These are phyloP conservation scores for Claviceps paspali DNA, from an alignment of 2,329 filamentous ascomycete genomes.

Conservation along the genomic window DNA sequence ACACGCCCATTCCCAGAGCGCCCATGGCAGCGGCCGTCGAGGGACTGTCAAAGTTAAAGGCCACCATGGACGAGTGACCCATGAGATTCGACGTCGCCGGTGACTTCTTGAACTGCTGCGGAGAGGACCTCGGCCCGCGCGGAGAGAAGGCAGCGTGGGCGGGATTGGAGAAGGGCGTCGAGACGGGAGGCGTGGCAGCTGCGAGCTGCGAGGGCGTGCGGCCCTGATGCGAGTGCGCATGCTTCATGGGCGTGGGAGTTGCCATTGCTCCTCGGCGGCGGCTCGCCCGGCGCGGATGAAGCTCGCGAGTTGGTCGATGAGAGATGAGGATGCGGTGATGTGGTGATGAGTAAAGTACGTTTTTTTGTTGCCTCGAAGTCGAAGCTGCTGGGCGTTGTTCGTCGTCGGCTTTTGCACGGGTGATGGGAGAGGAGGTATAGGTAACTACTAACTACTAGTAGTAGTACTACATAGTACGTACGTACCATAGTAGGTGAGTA, in stretches of 20 bases:
- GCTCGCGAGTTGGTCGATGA: no score
- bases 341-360: no score
- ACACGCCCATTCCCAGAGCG: conserved; percentile 32
- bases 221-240: conserved; percentile 25
- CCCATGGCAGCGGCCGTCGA: conserved; percentile 47
- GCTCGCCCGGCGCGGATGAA: no score
- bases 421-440: no score
- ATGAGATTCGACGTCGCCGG: conserved; percentile 38
- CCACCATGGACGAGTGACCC: conserved; percentile 27
- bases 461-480: no score
- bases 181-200: conserved; percentile 48
- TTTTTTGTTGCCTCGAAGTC: no score
- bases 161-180: conserved; percentile 48
- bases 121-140: conserved; percentile 41
- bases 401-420: no score
- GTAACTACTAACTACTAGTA: no score
- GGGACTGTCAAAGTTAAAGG: conserved; percentile 49
- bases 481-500: no score
- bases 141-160: conserved; percentile 45
- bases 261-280: no score
- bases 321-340: no score
- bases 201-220: conserved; percentile 35
- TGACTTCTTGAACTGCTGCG: conserved; percentile 49
- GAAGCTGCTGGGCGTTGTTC: no score
- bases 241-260: conserved; percentile 35